Evolutionary conservation across 164 flowering plant species (phyloP).

Genomic region (Tinospora cordifolia): DNA sequence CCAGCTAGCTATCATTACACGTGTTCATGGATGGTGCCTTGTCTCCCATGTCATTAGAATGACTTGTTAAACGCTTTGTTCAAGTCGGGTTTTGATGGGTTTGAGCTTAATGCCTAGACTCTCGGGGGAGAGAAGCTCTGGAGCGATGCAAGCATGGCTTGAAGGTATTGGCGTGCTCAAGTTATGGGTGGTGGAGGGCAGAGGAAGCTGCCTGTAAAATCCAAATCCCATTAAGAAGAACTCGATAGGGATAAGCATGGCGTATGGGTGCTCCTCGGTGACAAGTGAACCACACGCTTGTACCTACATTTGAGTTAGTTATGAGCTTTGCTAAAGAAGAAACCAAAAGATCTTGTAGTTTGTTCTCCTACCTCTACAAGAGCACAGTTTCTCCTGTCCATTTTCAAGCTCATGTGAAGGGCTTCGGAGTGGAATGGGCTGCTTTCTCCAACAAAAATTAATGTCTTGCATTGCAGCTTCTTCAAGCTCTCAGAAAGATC

Average conservation of each 20-base stretch:
- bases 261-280: constrained; percentile 91
- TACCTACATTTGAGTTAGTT: constrained; percentile 36
- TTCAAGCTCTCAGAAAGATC: constrained; percentile 59
- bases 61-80: constrained; percentile 8
- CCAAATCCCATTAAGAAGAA: constrained; percentile 74
- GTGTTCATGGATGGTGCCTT: not conserved
- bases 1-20: not conserved
- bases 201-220: constrained; percentile 34
- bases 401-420: constrained; percentile 56
- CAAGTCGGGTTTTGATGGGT: constrained; percentile 57
- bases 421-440: constrained; percentile 71
- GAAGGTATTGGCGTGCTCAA: constrained; percentile 44
- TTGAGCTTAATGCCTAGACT: constrained; percentile 79
- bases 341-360: not conserved
- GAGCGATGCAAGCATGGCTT: constrained; percentile 54
- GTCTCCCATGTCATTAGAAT: not conserved
- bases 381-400: constrained; percentile 52
- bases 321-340: not conserved
- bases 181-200: constrained; percentile 25
- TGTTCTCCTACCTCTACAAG: constrained; percentile 62
- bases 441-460: constrained; percentile 79
- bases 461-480: constrained; percentile 54
- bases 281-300: constrained; percentile 80
- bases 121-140: constrained; percentile 83
- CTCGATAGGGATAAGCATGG: constrained; percentile 78